Evolutionary conservation across 2,329 filamentous ascomycete species (phyloP).

Genomic region (Diaporthe sp.): DNA sequence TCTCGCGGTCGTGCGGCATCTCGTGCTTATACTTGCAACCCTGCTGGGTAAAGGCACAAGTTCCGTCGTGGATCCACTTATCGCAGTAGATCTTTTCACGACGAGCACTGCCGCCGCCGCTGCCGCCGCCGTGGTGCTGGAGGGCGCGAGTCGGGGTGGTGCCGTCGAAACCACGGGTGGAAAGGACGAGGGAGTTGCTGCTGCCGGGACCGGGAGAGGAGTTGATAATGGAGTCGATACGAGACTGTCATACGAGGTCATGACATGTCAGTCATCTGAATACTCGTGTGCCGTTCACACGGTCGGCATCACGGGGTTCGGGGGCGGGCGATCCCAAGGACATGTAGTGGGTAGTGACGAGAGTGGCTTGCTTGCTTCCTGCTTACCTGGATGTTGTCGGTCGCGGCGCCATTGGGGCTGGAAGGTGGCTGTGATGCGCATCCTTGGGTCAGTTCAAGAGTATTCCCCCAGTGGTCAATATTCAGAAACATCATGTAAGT

Average conservation of each 20-base stretch:
- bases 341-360: conserved; percentile 38
- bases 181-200: not conserved
- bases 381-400: conserved; percentile 38
- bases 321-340: conserved; percentile 24
- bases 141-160: not conserved
- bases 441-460: conserved; percentile 28
- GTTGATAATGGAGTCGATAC: conserved; percentile 56
- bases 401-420: conserved; percentile 31
- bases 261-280: not conserved
- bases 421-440: conserved; percentile 34
- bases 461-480: not conserved
- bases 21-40: conserved; percentile 93
- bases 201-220: conserved; percentile 27
- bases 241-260: conserved; percentile 46
- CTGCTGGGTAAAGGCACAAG: conserved; percentile 87
- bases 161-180: conserved; percentile 9
- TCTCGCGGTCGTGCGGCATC: conserved; percentile 80
- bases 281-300: not conserved
- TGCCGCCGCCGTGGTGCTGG: not conserved
- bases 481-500: not conserved
- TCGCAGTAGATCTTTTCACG: conserved; percentile 83
- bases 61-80: conserved; percentile 89
- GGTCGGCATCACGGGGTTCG: not conserved
- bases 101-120: conserved; percentile 52
- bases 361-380: conserved; percentile 13